phyloP scores from a whole-genome alignment of 192 early-diverging fungal genomes.

The Gigaspora rosea region DNA sequence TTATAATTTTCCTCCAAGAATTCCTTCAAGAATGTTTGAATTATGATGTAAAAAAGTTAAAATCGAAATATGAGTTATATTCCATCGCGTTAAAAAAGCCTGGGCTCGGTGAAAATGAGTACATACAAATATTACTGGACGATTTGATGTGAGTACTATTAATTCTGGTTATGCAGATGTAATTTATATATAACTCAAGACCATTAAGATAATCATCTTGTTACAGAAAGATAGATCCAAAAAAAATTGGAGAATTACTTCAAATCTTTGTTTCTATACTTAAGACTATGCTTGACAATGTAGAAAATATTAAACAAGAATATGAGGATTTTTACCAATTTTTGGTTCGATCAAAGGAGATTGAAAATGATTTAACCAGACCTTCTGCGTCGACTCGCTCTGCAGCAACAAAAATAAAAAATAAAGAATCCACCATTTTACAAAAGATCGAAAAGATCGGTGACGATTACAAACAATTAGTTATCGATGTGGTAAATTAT shows the following conservation, averaged over 20 bases:
- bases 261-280: too few relatives aligned
- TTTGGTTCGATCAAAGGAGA: too few relatives aligned
- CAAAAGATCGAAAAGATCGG: not conserved
- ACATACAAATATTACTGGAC: constrained; percentile 41
- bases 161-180: not conserved
- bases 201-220: too few relatives aligned
- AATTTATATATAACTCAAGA: not conserved
- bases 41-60: constrained; percentile 39
- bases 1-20: constrained; percentile 49
- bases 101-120: constrained; percentile 39
- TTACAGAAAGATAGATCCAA: too few relatives aligned
- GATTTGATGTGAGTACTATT: constrained; percentile 42
- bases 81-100: constrained; percentile 56
- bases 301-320: too few relatives aligned
- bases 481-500: not conserved
- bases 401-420: too few relatives aligned
- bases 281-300: too few relatives aligned
- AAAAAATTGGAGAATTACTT: too few relatives aligned
- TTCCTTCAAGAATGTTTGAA: constrained; percentile 42
- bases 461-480: not conserved
- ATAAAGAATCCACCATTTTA: not conserved
- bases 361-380: too few relatives aligned
- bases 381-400: too few relatives aligned
- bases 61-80: constrained; percentile 68
- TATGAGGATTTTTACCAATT: too few relatives aligned